Percentiles rank a stretch among this genome's conserved stretches.
Conservation (phyloP, 208 protist genomes). For the Jaenimonas drosophilae region DNA sequence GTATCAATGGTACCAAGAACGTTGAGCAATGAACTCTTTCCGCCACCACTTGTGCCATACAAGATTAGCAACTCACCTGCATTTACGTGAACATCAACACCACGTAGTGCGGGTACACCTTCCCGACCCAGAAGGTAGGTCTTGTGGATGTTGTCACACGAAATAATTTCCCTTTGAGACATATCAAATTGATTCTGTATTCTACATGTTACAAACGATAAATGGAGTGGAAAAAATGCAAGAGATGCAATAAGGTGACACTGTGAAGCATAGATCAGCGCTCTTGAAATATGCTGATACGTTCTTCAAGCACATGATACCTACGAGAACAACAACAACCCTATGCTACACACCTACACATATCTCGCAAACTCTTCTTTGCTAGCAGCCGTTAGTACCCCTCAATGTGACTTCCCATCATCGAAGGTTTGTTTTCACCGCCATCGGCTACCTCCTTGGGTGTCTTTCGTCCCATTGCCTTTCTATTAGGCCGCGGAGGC, state of each 20-base stretch:
- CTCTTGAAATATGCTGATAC: conserved; percentile 1
- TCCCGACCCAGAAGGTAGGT: conserved; percentile 95
- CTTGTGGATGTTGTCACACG: conserved; percentile 95
- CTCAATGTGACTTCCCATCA: conserved; percentile 41
- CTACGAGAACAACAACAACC: background rate
- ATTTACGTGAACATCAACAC: conserved; percentile 81
- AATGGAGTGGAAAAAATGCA: background rate
- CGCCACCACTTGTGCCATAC: conserved; percentile 94
- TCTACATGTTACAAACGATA: background rate
- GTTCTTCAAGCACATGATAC: background rate
- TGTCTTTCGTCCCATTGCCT: conserved; percentile 58
- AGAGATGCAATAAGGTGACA: background rate
- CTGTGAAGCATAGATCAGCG: background rate
- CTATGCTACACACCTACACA: background rate
- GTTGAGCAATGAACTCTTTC: conserved; percentile 96
- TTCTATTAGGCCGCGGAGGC: conserved; percentile 70
- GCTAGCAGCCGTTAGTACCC: conserved; percentile 24
- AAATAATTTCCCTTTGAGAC: conserved; percentile 31
- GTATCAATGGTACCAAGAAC: conserved; percentile 96
- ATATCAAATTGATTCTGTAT: conserved; percentile 2
- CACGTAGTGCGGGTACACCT: conserved; percentile 93
- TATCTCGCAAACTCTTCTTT: background rate
- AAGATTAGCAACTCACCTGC: conserved; percentile 91
- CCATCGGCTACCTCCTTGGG: conserved; percentile 63
- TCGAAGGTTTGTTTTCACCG: conserved; percentile 44